Evolutionary conservation across 768 basidiomycete species (phyloP).

Genomic region (Phaffia australis): DNA sequence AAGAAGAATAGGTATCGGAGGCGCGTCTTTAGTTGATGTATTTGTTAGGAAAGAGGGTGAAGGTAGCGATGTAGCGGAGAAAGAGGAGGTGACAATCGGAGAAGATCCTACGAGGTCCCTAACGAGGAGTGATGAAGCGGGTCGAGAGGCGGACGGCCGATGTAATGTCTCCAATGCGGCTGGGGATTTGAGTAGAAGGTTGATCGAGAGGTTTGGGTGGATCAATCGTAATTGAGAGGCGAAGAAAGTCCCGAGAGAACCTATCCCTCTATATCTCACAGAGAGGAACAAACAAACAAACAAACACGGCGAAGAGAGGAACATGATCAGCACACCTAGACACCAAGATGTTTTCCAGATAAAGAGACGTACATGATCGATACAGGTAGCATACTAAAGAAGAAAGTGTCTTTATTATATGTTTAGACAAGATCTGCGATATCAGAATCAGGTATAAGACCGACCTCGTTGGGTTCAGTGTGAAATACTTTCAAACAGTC

Average conservation of each 20-base stretch:
- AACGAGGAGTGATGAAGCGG: neutral
- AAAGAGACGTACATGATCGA: no score
- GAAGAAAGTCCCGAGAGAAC: conserved; percentile 71
- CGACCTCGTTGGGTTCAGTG: no score
- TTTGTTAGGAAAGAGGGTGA: neutral
- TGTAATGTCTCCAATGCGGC: conserved; percentile 25
- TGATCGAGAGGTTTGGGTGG: conserved; percentile 47
- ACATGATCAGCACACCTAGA: no score
- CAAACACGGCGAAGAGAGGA: no score
- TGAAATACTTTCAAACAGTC: no score
- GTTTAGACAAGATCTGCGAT: no score
- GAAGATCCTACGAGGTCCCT: neutral
- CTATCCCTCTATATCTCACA: conserved; percentile 62
- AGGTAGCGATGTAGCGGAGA: neutral
- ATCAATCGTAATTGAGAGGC: conserved; percentile 63
- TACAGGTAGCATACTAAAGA: no score
- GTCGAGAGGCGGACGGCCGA: conserved; percentile 7
- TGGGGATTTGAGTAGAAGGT: conserved; percentile 55
- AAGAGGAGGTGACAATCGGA: neutral
- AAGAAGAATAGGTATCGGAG: conserved; percentile 62
- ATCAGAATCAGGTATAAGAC: no score
- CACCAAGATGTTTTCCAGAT: no score
- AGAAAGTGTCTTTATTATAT: no score
- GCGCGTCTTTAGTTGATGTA: neutral
- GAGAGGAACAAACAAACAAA: no score